Evolutionary conservation across 345 rosid species (phyloP), one percentile per base, ranked within the genome.

Genomic region (Anastatica hierochuntica): DNA sequence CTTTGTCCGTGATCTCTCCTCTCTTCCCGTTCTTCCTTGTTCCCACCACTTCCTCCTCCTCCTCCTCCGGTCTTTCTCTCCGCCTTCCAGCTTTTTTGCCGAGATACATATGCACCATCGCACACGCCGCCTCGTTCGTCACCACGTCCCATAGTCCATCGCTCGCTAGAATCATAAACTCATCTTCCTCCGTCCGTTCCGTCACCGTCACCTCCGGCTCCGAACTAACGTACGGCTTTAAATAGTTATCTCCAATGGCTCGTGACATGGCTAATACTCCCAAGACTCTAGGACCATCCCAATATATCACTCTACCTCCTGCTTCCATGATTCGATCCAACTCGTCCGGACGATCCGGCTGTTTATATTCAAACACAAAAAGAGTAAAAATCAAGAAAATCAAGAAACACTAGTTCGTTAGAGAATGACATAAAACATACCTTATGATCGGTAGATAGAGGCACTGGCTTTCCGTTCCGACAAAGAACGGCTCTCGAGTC

Each of bases 281-380:
- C 0, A 73, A 74, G 0, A 94, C 99, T 33, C 99, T 74, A 0
- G 97, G 67, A 0, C 94, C 88, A 2, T 88, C 88, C 97, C 97
- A 88, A 41, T 79, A 85, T 51, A 94, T 80, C 8, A 85, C 97
- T 14, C 90, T 60, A n/a, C 97, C 97, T 6, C 95, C 97, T 2
- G 90, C 95, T 19, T 31, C 77, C 23, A 88, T 62, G 58, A 94
- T 88, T 40, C 99, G 79, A 4, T 74, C 51, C 45, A 88, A 21
- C 68, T 88, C 95, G 21, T 88, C 99, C 0, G 94, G 94, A 10
- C 95, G 78, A 70, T 94, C 95, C 61, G 97, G 99, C 97, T 88
- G 76, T 17, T 27, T 31, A 29, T 29, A n/a, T n/a, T n/a, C n/a
- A n/a, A n/a, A n/a, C n/a, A n/a, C n/a, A n/a, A n/a, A n/a, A n/a